Percentiles rank a stretch among this genome's conserved stretches.
Evolutionary conservation across 163 green algal genomes (phyloP).

Genomic region (Trebouxiophyceae sp.): DNA sequence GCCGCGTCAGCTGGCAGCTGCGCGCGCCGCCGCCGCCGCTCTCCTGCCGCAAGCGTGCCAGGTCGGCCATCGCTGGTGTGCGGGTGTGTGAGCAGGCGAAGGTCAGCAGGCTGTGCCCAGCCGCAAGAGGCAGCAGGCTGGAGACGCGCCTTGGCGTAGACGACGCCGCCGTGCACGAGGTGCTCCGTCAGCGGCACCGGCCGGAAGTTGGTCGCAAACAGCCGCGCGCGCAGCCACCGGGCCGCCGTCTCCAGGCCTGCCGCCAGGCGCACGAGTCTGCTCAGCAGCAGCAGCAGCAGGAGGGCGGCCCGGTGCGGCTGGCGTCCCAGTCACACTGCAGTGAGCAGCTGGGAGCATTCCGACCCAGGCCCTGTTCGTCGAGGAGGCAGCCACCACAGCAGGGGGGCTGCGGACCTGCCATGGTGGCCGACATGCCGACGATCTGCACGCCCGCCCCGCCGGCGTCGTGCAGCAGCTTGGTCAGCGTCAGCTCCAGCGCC

Average conservation of each 20-base stretch:
- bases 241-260: slow-evolving; percentile 49
- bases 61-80: too few relatives aligned
- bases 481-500: slow-evolving; percentile 73
- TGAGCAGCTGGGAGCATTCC: neutral
- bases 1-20: neutral
- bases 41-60: too few relatives aligned
- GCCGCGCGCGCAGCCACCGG: slow-evolving; percentile 69
- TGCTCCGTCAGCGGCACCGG: slow-evolving; percentile 68
- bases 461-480: slow-evolving; percentile 59
- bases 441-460: slow-evolving; percentile 51
- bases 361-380: too few relatives aligned
- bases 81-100: too few relatives aligned
- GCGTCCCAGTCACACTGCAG: neutral
- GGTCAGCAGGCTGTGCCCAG: too few relatives aligned
- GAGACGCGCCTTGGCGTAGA: slow-evolving; percentile 23
- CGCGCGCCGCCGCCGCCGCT: too few relatives aligned
- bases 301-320: too few relatives aligned
- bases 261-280: neutral
- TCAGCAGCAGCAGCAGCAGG: too few relatives aligned
- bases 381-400: neutral
- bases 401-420: slow-evolving; percentile 28
- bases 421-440: slow-evolving; percentile 85
- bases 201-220: slow-evolving; percentile 69
- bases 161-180: slow-evolving; percentile 45
- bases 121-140: neutral